Evolutionary conservation across 495 filamentous ascomycete genomes (phyloP), one percentile per base, ranked within the genome.

Genomic region (Clavariopsis aquatica): DNA sequence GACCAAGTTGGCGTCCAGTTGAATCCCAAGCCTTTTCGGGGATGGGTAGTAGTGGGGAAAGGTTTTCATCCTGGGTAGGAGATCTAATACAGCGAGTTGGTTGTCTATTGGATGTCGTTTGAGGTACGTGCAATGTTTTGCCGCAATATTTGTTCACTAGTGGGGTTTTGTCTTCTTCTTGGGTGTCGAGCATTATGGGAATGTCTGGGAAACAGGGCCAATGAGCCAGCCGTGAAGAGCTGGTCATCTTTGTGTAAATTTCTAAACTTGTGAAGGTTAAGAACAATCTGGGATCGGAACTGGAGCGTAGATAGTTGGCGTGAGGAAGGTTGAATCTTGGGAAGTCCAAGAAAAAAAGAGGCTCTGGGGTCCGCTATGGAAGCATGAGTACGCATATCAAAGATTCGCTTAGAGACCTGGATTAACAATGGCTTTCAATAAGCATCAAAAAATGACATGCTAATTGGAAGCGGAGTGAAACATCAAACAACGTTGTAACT

Each of bases 141-240:
- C 8, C 19, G 54, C 12, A 26, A 52, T 1, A 28, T 53, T 15
- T 59, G 23, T 17, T 57, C 31, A 26, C 49, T 29, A 34, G n/a
- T 12, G 41, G 53, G 24, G 15, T 52, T 45, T 26, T 34, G 45
- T 56, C 7, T 2, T 43, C 19, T 19, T 59, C 47, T 17, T 24
- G 19, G n/a, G 54, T 23, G 23, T 59, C 59, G 29, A 62, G 59
- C n/a, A 29, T 53, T 6, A 62, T 62, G 1, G 59, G 59, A 46
- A 62, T 62, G 15, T 45, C 28, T 43, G 59, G 29, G 17, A 23
- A 56, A n/a, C 52, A 2, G 12, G 52, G 52, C 52, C 52, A 56
- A 8, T 7, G 31, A 56, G 29, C 20, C 20, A 38, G 17, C 20
- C 19, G 6, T 1, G 52, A 56, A 41, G 31, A n/a, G 29, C 12